phyloP scores from a whole-genome alignment of 176 grass and related monocot genomes.

The Oryza rufipogon region DNA sequence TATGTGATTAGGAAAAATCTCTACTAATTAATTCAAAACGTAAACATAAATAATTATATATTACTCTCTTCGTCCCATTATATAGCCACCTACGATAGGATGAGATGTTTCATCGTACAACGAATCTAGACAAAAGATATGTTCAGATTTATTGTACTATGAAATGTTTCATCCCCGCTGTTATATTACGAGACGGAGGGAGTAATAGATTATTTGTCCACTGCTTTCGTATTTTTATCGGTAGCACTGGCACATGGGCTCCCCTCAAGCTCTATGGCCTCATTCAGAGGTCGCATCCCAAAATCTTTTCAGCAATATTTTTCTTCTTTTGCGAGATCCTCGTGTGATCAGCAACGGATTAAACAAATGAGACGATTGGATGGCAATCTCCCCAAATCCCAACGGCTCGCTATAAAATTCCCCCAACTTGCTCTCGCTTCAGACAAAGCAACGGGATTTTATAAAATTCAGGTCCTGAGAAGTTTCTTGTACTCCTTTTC shows the following conservation, averaged over 20 bases:
- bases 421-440: background rate
- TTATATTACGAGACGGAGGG: too few relatives aligned
- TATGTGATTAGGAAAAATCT: background rate
- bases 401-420: background rate
- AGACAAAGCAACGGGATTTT: background rate
- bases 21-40: background rate
- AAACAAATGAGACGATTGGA: background rate
- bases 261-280: background rate
- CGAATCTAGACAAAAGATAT: too few relatives aligned
- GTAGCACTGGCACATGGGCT: background rate
- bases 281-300: background rate
- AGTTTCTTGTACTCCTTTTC: background rate
- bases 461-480: background rate
- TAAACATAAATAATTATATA: background rate
- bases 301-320: constrained; percentile 11
- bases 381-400: background rate
- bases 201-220: background rate
- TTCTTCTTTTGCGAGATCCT: background rate
- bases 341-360: background rate
- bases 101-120: too few relatives aligned
- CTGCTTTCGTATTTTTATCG: background rate
- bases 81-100: too few relatives aligned
- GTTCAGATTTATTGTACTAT: too few relatives aligned
- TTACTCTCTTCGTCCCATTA: too few relatives aligned
- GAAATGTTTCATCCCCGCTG: too few relatives aligned